phyloP scores from a whole-genome alignment of 768 basidiomycete genomes.

The Boletus pseudopeckii region DNA sequence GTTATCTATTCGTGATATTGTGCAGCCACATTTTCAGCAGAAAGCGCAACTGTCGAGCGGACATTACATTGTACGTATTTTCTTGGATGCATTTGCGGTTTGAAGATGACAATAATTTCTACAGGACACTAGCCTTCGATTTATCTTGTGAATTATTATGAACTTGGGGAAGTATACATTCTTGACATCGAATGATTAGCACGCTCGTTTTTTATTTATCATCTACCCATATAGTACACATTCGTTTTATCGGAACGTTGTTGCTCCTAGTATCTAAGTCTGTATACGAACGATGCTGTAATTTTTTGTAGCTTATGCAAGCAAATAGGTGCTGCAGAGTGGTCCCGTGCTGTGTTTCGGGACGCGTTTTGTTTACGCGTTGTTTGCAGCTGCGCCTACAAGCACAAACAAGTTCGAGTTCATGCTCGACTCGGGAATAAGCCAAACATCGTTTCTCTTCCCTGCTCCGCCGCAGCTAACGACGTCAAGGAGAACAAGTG shows the following conservation, averaged over 20 bases:
- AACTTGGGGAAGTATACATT: slow-evolving; percentile 4
- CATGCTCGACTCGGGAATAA: background rate
- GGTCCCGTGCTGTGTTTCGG: slow-evolving; percentile 22
- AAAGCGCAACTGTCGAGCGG: slow-evolving; percentile 73
- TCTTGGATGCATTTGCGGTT: background rate
- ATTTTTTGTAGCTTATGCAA: background rate
- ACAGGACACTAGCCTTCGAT: slow-evolving; percentile 29
- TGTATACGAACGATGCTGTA: background rate
- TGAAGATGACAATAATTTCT: background rate
- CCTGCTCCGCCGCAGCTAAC: slow-evolving; percentile 17
- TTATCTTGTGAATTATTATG: slow-evolving; percentile 26
- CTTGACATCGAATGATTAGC: background rate
- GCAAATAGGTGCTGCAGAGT: background rate
- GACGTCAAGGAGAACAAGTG: slow-evolving; percentile 15
- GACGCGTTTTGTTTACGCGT: slow-evolving; percentile 31
- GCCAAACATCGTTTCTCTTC: slow-evolving; percentile 15
- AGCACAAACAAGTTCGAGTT: slow-evolving; percentile 35
- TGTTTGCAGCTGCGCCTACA: slow-evolving; percentile 28
- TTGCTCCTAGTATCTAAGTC: background rate
- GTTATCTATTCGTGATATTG: slow-evolving; percentile 52
- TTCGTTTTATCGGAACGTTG: background rate
- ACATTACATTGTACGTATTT: slow-evolving; percentile 52
- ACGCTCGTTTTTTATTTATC: background rate
- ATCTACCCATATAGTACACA: background rate
- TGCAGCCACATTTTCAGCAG: slow-evolving; percentile 62